phyloP scores from a whole-genome alignment of 2,329 filamentous ascomycete species.

The Ascochyta clinopodiicola region DNA sequence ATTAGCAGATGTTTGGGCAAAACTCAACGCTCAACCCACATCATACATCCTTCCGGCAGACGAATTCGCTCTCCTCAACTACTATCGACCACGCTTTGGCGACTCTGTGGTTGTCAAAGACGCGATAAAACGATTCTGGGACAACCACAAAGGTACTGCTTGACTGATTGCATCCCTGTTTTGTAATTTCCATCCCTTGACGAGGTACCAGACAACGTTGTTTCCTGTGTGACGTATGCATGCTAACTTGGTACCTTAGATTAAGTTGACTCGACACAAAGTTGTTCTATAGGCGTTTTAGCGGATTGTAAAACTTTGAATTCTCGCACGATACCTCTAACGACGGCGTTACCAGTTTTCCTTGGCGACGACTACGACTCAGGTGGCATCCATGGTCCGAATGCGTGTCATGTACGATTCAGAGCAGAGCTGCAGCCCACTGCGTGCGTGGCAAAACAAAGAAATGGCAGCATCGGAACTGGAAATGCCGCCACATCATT shows the following conservation, averaged over 20 bases:
- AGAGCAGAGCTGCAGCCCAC: conserved; percentile 24
- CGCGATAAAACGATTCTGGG: conserved; percentile 65
- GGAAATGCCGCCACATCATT: conserved; percentile 19
- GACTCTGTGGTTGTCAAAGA: conserved; percentile 58
- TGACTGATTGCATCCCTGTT: conserved; percentile 16
- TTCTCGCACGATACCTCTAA: conserved; percentile 36
- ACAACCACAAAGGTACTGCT: conserved; percentile 49
- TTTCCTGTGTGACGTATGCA: not conserved
- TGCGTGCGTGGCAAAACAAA: conserved; percentile 24
- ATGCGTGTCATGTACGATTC: conserved; percentile 25
- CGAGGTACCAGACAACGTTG: conserved; percentile 12
- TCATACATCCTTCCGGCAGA: conserved; percentile 76
- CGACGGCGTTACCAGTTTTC: conserved; percentile 39
- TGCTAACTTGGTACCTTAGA: conserved; percentile 9
- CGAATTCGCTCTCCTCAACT: conserved; percentile 89
- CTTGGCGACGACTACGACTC: conserved; percentile 20
- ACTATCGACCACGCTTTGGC: conserved; percentile 72
- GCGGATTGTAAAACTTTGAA: conserved; percentile 17
- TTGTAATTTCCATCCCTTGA: conserved; percentile 5
- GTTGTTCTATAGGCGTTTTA: conserved; percentile 22
- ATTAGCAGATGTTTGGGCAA: conserved; percentile 67
- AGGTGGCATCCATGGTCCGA: conserved; percentile 17
- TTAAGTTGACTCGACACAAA: conserved; percentile 9
- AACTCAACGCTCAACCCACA: conserved; percentile 68
- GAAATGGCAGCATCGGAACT: conserved; percentile 14